Evolutionary conservation across 2,329 filamentous ascomycete genomes (phyloP).

Genomic region (Boeremia lycopersici): DNA sequence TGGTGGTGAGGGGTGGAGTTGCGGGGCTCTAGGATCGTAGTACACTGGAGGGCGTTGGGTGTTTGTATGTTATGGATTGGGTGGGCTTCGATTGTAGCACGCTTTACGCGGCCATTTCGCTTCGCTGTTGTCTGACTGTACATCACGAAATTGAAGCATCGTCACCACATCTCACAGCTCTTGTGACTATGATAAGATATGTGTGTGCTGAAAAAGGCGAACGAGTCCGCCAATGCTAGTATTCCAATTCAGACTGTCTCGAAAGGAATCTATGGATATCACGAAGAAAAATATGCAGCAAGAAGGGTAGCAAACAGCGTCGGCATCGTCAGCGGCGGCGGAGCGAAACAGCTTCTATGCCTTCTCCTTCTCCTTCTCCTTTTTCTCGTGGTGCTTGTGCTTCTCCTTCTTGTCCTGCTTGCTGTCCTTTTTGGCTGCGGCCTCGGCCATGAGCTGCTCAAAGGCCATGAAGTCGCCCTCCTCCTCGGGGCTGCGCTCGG

Average conservation of each 20-base stretch:
- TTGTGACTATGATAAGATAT: no score
- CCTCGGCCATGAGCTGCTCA: conserved; percentile 96
- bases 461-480: conserved; percentile 99
- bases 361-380: conserved; percentile 37
- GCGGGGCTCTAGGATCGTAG: not conserved
- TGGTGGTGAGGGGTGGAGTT: conserved; percentile 68
- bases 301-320: conserved; percentile 9
- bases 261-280: conserved; percentile 41
- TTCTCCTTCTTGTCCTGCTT: conserved; percentile 64
- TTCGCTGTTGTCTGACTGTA: not conserved
- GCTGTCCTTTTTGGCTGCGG: conserved; percentile 89
- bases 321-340: not conserved
- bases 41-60: not conserved
- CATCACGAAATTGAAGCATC: not conserved
- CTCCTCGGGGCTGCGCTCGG: conserved; percentile 87
- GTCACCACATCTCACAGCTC: no score
- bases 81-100: not conserved
- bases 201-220: not conserved
- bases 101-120: not conserved
- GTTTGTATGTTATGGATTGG: not conserved
- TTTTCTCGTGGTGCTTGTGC: conserved; percentile 52
- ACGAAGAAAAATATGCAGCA: conserved; percentile 19
- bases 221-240: not conserved
- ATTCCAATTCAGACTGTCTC: conserved; percentile 10
- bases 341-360: not conserved